phyloP scores from a whole-genome alignment of 805 yeast species.

The Saccharomycopsis malanga region DNA sequence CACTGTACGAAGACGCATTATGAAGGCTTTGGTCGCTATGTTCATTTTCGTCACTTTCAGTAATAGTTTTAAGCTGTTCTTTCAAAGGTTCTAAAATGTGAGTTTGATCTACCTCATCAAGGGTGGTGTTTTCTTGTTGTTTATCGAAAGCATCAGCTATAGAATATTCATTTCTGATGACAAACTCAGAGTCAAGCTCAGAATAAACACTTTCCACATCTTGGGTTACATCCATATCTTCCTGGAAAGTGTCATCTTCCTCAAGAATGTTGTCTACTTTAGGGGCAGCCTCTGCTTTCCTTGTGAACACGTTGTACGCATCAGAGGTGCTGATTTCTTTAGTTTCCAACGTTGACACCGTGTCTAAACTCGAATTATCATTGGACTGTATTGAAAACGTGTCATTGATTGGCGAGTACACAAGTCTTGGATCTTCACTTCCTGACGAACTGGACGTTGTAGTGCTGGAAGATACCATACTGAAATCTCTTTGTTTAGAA shows the following conservation, averaged over 20 bases:
- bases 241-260: neutral
- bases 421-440: conserved; percentile 2
- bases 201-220: conserved; percentile 8
- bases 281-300: neutral
- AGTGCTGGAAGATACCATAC: neutral
- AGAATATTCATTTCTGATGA: conserved; percentile 18
- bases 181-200: conserved; percentile 12
- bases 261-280: neutral
- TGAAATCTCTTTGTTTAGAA: neutral
- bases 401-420: conserved; percentile 19
- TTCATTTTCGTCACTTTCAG: neutral
- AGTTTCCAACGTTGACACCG: conserved; percentile 14
- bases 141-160: neutral
- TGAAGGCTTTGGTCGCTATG: neutral
- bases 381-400: conserved; percentile 13
- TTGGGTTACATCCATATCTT: neutral
- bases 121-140: neutral
- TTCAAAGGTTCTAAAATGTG: neutral
- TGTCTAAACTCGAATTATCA: conserved; percentile 14
- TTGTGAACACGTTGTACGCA: conserved; percentile 1
- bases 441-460: neutral
- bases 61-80: too few relatives aligned
- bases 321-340: conserved; percentile 3
- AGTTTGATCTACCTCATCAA: neutral
- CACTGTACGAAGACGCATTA: neutral